Percentiles rank a stretch among this genome's conserved stretches.
phyloP scores from a whole-genome alignment of 1,139 yeast genomes.

The Arxiozyma heterogenica region DNA sequence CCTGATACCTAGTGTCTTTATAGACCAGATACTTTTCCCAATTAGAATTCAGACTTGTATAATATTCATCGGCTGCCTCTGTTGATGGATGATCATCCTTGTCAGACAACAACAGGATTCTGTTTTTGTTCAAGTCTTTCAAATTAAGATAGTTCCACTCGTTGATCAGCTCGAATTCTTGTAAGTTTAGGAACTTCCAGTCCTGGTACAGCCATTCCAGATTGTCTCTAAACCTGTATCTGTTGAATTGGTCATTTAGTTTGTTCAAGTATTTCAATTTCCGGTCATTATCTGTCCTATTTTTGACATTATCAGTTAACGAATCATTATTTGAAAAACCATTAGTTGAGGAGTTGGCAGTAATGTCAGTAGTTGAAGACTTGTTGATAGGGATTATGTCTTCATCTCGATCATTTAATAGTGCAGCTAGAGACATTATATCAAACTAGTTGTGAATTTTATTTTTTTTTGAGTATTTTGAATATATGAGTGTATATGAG shows the following conservation, averaged over 20 bases:
- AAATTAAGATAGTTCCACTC: slow-evolving; percentile 23
- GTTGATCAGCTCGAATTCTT: slow-evolving; percentile 29
- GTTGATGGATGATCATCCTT: not conserved
- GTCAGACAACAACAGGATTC: not conserved
- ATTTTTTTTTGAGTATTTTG: too few relatives aligned
- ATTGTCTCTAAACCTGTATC: slow-evolving; percentile 19
- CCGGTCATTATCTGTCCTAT: not conserved
- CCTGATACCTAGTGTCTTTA: not conserved
- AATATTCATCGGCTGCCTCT: not conserved
- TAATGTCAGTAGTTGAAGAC: not conserved
- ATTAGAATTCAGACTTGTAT: not conserved
- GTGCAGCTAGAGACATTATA: slow-evolving; percentile 23
- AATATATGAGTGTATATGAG: too few relatives aligned
- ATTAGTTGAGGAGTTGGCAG: too few relatives aligned
- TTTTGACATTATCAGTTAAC: not conserved
- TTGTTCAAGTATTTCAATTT: slow-evolving; percentile 8
- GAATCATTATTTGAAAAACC: too few relatives aligned
- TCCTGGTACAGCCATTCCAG: slow-evolving; percentile 26
- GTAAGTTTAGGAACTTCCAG: slow-evolving; percentile 29
- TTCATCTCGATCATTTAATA: slow-evolving; percentile 23
- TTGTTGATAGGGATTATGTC: slow-evolving; percentile 3
- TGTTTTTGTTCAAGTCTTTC: not conserved
- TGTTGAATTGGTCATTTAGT: slow-evolving; percentile 19
- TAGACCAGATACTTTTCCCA: not conserved
- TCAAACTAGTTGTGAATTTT: not conserved